Percentiles rank a stretch among this genome's conserved stretches.
phyloP scores from a whole-genome alignment of 1,284 basidiomycete genomes.

The Anthracocystis panici-leucophaei region DNA sequence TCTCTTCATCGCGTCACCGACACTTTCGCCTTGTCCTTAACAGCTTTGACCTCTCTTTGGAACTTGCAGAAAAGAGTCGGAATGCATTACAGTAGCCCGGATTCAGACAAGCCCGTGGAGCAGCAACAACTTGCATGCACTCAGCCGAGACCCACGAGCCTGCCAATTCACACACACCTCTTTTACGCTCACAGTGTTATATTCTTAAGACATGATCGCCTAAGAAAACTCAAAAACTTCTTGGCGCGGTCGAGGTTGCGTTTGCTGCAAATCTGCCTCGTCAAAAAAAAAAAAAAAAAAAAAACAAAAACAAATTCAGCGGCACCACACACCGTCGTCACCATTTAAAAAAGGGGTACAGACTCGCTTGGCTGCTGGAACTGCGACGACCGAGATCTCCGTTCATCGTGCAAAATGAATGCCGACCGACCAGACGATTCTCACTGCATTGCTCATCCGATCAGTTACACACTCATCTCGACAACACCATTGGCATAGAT shows the following conservation, averaged over 20 bases:
- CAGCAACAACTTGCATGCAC: neutral
- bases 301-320: too few relatives aligned
- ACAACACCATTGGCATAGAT: too few relatives aligned
- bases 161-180: neutral
- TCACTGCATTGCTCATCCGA: too few relatives aligned
- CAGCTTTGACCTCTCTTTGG: too few relatives aligned
- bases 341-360: neutral
- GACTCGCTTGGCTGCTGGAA: too few relatives aligned
- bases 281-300: too few relatives aligned
- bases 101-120: too few relatives aligned
- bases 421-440: neutral
- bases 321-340: neutral
- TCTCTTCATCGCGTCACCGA: too few relatives aligned
- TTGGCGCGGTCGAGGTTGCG: neutral
- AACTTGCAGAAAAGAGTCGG: too few relatives aligned
- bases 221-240: neutral
- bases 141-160: neutral
- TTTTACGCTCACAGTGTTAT: neutral
- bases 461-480: too few relatives aligned
- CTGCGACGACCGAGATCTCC: constrained; percentile 1
- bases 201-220: neutral
- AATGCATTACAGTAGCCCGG: too few relatives aligned
- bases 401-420: neutral
- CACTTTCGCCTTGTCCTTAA: too few relatives aligned
- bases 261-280: neutral